phyloP scores from a whole-genome alignment of 208 protist genomes.

The Trypanosoma avium region DNA sequence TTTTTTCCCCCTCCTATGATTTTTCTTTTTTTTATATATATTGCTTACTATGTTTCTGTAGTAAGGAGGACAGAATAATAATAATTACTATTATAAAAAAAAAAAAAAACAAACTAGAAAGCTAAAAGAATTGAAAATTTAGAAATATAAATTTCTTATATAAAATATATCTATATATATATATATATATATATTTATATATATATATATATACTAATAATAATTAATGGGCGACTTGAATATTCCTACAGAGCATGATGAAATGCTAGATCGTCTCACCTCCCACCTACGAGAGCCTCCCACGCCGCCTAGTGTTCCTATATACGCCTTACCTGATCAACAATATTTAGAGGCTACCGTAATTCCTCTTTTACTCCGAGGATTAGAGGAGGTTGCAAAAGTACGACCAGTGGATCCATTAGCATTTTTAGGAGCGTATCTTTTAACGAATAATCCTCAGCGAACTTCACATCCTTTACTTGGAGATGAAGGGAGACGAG shows the following conservation, averaged over 20 bases:
- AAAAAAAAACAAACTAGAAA: too few species aligned
- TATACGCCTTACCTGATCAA: slow-evolving; percentile 73
- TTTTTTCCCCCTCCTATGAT: too few species aligned
- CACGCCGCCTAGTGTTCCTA: slow-evolving; percentile 29
- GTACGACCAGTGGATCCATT: slow-evolving; percentile 72
- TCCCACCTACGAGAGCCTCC: slow-evolving; percentile 19
- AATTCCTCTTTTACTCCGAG: slow-evolving; percentile 74
- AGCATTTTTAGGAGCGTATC: slow-evolving; percentile 80
- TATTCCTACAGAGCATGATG: neutral
- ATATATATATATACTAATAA: neutral
- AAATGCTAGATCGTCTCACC: slow-evolving; percentile 20
- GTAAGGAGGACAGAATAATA: too few species aligned
- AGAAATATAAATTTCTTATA: too few species aligned
- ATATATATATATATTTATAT: too few species aligned
- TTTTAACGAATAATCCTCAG: slow-evolving; percentile 87
- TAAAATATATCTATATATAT: too few species aligned
- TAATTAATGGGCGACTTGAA: neutral
- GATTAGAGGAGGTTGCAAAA: slow-evolving; percentile 67
- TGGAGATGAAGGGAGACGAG: slow-evolving; percentile 27
- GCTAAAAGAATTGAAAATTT: too few species aligned
- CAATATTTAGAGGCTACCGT: slow-evolving; percentile 79
- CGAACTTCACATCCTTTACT: slow-evolving; percentile 29
- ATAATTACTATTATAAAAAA: too few species aligned
- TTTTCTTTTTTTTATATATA: too few species aligned
- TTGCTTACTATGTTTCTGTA: too few species aligned